A percentile compares a stretch with the other conserved stretches of the same genome.
Evolutionary conservation across 2,329 filamentous ascomycete species (phyloP).

Genomic region (Samsoniella hepiali): DNA sequence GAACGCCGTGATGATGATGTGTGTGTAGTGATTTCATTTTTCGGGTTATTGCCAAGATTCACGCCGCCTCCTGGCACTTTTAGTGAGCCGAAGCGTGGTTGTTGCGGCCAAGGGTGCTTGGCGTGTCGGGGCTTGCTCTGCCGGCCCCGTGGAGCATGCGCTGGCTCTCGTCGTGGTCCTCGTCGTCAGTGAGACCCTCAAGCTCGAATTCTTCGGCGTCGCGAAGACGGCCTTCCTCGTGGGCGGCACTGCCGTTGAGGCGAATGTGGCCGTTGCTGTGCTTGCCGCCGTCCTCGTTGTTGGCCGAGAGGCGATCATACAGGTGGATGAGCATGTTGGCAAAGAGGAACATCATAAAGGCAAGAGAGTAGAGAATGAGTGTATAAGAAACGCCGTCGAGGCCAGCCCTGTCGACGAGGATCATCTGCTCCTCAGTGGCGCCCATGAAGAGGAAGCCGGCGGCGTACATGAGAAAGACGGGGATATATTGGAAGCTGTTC

Average conservation of each 20-base stretch:
- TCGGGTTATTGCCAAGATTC: not conserved
- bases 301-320: conserved; percentile 63
- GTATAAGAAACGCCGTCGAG: conserved; percentile 92
- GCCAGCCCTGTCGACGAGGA: conserved; percentile 65
- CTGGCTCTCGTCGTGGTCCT: conserved; percentile 62
- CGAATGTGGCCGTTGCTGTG: conserved; percentile 35
- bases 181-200: conserved; percentile 83
- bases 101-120: conserved; percentile 36
- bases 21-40: not conserved
- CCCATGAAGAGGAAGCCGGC: conserved; percentile 97
- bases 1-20: conserved; percentile 4
- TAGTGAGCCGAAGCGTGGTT: conserved; percentile 30
- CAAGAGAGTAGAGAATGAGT: conserved; percentile 83
- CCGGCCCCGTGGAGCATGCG: conserved; percentile 35
- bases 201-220: conserved; percentile 94
- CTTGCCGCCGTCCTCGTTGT: conserved; percentile 37
- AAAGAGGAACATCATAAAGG: conserved; percentile 89
- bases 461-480: conserved; percentile 72
- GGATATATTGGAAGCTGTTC: conserved; percentile 58
- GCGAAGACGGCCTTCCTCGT: conserved; percentile 57
- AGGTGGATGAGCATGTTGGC: conserved; percentile 80
- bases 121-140: conserved; percentile 42
- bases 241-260: conserved; percentile 30
- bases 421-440: conserved; percentile 95
- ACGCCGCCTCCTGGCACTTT: not conserved